Evolutionary conservation across 140 eudicot genomes (phyloP), one percentile per base, ranked within the genome.

Genomic region (Eryngium alpinum): DNA sequence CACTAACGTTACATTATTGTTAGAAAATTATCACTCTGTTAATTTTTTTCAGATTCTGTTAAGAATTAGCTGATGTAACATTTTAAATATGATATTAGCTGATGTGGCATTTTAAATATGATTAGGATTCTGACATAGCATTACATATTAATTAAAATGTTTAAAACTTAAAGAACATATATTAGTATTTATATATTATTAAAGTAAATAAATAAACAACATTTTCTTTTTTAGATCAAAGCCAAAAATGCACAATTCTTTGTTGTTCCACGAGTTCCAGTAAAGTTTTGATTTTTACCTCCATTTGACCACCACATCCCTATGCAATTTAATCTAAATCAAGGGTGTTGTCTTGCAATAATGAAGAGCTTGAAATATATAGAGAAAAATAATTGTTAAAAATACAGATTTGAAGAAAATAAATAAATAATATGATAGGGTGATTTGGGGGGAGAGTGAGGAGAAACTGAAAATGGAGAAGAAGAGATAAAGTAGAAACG

Each of bases 271-370:
- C 80, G 31, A 56, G 81, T 84, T 38, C 66, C 82, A 33, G 63
- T 78, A 63, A 85, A 84, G 56, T 66, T 60, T 1, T 86, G 87
- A 46, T 79, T 86, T 67, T 66, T 81, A 46, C 92, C 86, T 60
- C n/a, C n/a, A n/a, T 81, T 86, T 33, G 82, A 38, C 90, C 3
- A 90, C 90, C 11, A 92, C 86, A 75, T 85, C 87, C 10, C 99
- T 97, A 13, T 95, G 84, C 13, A 91, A 74, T 62, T 95, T 95
- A 1, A 97, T 97, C 11, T 92, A 83, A 78, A 95, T 95, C 97
- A 90, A 85, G 22, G 99, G 95, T 14, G 99, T 93, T 21, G 99
- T 83, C 51, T 97, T 97, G 81, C 99, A 95, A 81, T 95, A 92
- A 15, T 89, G 88, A 71, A 95, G 85, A 76, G 97, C 99, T 82